Base-by-base conservation (phyloP, 192 early-diverging fungal species). In the Dissophora ornata region DNA sequence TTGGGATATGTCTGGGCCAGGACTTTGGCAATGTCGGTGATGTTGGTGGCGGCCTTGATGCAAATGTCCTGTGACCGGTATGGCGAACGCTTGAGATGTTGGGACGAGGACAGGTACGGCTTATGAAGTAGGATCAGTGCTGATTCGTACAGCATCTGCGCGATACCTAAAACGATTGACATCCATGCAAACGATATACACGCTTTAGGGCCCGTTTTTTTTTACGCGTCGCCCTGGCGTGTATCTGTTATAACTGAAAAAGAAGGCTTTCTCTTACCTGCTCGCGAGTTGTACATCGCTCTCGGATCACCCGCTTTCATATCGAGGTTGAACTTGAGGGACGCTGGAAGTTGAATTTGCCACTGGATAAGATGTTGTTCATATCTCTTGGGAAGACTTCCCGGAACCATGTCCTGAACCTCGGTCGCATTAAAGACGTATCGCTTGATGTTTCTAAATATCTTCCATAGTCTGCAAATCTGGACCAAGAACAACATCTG, bases 41-140 rank as follows among this genome's bases (percentile, higher is more conserved):
- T 77, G 30, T 77, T 77, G 56, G 64, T 67, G 12, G 73, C 73
- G 16, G 73, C 63, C 36, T 67, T 77, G 65, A 77, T 67, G 18
- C 73, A 77, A 48, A 77, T 77, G 46, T 77, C 73, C 41, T 77
- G 73, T n/a, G 73, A 77, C 11, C 73, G 64, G 42, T 77, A 77
- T 5, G 73, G 73, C 0, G 73, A 77, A 12, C 73, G 64, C 40
- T 77, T 77, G 9, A 77, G 47, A 21, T 77, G 73, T 41, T 77
- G 64, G 15, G 73, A 77, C 3, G 69, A 73, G 0, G 64, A 62
- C 12, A 77, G 52, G 40, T 77, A 77, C 4, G 73, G 73, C 16
- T 77, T 77, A 29, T 77, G 73, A 6, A 77, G 46, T 7, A 77
- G 53, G 47, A 77, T 77, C 45, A 77, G 42, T 0, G 73, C 63